These are phyloP conservation scores for Zelopaecilomyces penicillatus DNA, from an alignment of 2,329 filamentous ascomycete genomes.

Conservation along the genomic window DNA sequence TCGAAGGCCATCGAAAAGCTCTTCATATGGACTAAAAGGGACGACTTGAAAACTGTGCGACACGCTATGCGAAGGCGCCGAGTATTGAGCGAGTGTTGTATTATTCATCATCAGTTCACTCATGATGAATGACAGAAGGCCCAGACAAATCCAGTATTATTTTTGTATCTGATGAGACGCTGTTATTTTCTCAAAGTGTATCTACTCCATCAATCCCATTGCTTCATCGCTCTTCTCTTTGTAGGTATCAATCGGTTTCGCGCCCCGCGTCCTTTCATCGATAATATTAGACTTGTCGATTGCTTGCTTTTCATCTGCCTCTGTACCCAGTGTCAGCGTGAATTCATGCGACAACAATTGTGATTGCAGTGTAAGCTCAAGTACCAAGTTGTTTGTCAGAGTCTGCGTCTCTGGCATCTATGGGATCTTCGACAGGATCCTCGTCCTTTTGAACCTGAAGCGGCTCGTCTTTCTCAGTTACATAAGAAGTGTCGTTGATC, in stretches of 20 bases:
- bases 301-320: conserved; percentile 27
- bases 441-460: conserved; percentile 6
- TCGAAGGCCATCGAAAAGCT: no score
- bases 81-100: no score
- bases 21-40: no score
- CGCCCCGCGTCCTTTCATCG: conserved; percentile 24
- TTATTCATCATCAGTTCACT: no score
- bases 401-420: conserved; percentile 1
- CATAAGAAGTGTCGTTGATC: conserved; percentile 5
- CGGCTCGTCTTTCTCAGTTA: background rate
- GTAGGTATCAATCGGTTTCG: conserved; percentile 19
- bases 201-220: no score
- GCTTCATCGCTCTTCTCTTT: conserved; percentile 25
- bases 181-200: no score
- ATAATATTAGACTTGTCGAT: conserved; percentile 31
- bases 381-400: conserved; percentile 5
- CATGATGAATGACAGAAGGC: no score
- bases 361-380: background rate
- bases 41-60: no score
- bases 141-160: no score
- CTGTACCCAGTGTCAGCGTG: conserved; percentile 10
- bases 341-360: background rate
- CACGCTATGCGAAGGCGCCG: no score
- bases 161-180: no score
- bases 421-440: conserved; percentile 2